Evolutionary conservation across 2,329 filamentous ascomycete genomes (phyloP), one percentile per base, ranked within the genome.

Genomic region (Fonsecaea multimorphosa): DNA sequence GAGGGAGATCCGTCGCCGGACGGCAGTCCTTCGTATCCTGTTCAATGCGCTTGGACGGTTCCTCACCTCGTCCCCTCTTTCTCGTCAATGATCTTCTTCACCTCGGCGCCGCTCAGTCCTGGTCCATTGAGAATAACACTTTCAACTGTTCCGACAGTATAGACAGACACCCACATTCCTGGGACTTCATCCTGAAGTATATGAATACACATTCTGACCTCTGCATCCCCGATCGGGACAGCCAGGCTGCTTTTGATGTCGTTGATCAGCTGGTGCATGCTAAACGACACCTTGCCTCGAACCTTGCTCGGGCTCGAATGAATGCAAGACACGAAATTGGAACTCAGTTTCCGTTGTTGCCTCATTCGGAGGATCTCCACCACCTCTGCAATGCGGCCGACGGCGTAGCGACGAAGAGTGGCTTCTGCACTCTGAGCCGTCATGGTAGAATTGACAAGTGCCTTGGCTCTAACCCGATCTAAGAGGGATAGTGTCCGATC

Each of bases 381-480:
- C 9, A 93, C 85, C 72, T 92, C 90, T n/a, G 84, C 82, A 0
- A 88, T 85, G 9, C 89, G 85, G 71, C 89, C 86, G 27, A 91
- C 80, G 0, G 90, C 90, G 2, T 87, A 85, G 14, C 83, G 84
- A 12, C 89, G 87, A 68, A 85, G 80, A 2, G 91, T 78, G 71
- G 88, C 83, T 19, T 81, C 83, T 24, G 84, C 81, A 0, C 84
- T 79, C 0, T 83, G 84, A 0, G 76, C 71, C 64, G 81, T 64
- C 65, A 78, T 58, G 67, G 79, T 70, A 75, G 85, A 75, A 75
- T 85, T 81, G 79, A 80, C 32, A 72, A 75, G 38, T 71, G 91
- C 86, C 80, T 94, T 94, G 61, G 85, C 82, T 68, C 90, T 88
- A 69, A 96, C 86, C 56, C 91, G 89, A 76, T 93, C 91, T 64